phyloP scores from a whole-genome alignment of 2,329 filamentous ascomycete species.

The Fusarium pininemorale region DNA sequence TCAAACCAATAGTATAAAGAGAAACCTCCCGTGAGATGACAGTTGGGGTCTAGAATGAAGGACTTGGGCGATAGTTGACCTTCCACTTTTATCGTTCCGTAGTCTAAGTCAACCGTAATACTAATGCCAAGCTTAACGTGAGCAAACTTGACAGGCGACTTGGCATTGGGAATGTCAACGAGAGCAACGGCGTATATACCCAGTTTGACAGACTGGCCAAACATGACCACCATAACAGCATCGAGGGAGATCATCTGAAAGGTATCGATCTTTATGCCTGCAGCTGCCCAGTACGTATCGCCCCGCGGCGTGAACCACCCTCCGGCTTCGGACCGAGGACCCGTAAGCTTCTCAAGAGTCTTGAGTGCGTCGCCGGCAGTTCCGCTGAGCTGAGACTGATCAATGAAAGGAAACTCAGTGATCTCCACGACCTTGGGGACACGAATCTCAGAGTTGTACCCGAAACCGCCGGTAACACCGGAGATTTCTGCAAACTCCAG shows the following conservation, averaged over 20 bases:
- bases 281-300: conserved; percentile 4
- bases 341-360: background rate
- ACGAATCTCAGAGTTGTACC: background rate
- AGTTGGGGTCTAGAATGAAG: conserved; percentile 46
- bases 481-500: background rate
- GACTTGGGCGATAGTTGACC: conserved; percentile 48
- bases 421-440: background rate
- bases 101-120: conserved; percentile 40
- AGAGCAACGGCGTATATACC: conserved; percentile 1
- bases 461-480: background rate
- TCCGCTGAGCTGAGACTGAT: background rate
- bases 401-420: background rate
- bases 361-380: background rate
- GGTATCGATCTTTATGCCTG: background rate
- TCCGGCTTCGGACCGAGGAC: background rate
- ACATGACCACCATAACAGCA: background rate
- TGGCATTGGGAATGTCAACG: background rate
- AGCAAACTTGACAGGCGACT: background rate
- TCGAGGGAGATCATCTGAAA: conserved; percentile 2
- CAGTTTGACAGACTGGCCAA: background rate
- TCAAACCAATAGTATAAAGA: conserved; percentile 40
- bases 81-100: conserved; percentile 44
- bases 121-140: conserved; percentile 44
- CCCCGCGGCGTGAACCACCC: background rate
- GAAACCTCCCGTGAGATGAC: conserved; percentile 51